Evolutionary conservation across 2,329 filamentous ascomycete genomes (phyloP).

Genomic region (Colletotrichum shisoi): DNA sequence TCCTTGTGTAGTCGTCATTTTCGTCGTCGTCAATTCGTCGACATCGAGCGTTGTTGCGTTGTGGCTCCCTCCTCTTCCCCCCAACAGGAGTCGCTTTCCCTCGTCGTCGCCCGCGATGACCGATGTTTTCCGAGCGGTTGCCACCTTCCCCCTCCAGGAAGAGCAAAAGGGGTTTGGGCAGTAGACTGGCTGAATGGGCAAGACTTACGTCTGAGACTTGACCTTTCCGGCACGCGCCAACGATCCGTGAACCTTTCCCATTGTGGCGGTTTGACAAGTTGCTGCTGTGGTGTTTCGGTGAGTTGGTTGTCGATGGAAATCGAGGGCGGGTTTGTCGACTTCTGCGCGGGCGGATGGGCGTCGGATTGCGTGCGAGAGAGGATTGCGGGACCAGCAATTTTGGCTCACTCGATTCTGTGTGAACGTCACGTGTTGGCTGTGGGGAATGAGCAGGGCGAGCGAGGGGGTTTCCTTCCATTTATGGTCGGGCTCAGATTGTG

Average conservation of each 20-base stretch:
- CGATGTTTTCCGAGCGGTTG: slow-evolving; percentile 2
- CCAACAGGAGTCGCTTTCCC: neutral
- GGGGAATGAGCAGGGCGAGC: slow-evolving; percentile 31
- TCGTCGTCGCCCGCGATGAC: slow-evolving; percentile 24
- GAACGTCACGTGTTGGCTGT: slow-evolving; percentile 36
- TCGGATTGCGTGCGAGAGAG: slow-evolving; percentile 22
- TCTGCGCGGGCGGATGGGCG: slow-evolving; percentile 32
- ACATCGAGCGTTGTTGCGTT: neutral
- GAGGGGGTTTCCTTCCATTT: slow-evolving; percentile 13
- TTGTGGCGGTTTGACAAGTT: slow-evolving; percentile 42
- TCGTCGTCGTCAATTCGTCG: neutral
- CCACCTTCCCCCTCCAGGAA: slow-evolving; percentile 14
- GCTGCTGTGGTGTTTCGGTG: slow-evolving; percentile 37
- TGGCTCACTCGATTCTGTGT: slow-evolving; percentile 35
- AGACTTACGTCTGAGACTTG: slow-evolving; percentile 82
- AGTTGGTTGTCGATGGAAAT: slow-evolving; percentile 38
- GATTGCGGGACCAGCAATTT: slow-evolving; percentile 21
- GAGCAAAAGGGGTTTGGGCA: neutral
- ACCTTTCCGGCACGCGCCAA: slow-evolving; percentile 96
- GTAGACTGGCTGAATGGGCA: slow-evolving; percentile 4
- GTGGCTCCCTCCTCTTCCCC: slow-evolving; percentile 4
- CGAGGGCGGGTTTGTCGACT: slow-evolving; percentile 21
- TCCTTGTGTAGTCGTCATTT: neutral
- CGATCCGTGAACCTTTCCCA: slow-evolving; percentile 76
- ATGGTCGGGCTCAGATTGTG: neutral